A percentile compares a stretch with the other conserved stretches of the same genome.
phyloP scores from a whole-genome alignment of 2,329 filamentous ascomycete genomes.

The Trichoderma gracile region DNA sequence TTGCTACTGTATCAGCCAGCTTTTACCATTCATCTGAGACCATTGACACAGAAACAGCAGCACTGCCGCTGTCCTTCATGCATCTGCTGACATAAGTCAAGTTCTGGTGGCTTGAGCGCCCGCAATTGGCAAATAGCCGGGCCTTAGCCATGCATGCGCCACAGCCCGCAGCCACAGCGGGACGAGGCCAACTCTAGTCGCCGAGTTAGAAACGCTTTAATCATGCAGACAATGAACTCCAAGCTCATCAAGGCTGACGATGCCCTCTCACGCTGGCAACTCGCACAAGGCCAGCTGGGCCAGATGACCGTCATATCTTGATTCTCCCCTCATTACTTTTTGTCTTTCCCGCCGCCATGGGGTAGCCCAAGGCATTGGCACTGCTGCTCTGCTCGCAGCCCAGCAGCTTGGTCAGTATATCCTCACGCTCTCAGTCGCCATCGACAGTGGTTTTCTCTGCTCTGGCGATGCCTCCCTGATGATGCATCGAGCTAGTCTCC shows the following conservation, averaged over 20 bases:
- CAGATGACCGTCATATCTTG: not conserved
- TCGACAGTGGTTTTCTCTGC: not conserved
- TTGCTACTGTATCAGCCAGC: too few species aligned
- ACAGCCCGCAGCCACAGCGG: slow-evolving; percentile 30
- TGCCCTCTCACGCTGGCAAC: slow-evolving; percentile 10
- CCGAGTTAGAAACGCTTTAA: slow-evolving; percentile 21
- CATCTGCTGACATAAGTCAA: not conserved
- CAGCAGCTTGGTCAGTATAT: slow-evolving; percentile 18
- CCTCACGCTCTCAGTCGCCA: slow-evolving; percentile 1
- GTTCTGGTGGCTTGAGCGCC: not conserved
- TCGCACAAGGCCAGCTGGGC: not conserved
- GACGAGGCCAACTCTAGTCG: slow-evolving; percentile 29
- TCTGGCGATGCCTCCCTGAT: not conserved
- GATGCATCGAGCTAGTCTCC: not conserved
- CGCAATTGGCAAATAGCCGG: slow-evolving; percentile 15
- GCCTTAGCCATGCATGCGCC: slow-evolving; percentile 18
- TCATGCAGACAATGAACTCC: slow-evolving; percentile 18
- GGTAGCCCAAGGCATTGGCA: slow-evolving; percentile 7
- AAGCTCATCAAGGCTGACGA: slow-evolving; percentile 16
- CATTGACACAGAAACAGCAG: too few species aligned
- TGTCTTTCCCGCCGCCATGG: not conserved
- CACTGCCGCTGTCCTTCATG: not conserved
- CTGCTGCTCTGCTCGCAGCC: not conserved
- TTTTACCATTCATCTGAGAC: too few species aligned
- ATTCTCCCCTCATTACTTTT: not conserved